These are phyloP conservation scores for Gnetum montanum DNA, from an alignment of 75 land plant genomes.

Conservation along the genomic window DNA sequence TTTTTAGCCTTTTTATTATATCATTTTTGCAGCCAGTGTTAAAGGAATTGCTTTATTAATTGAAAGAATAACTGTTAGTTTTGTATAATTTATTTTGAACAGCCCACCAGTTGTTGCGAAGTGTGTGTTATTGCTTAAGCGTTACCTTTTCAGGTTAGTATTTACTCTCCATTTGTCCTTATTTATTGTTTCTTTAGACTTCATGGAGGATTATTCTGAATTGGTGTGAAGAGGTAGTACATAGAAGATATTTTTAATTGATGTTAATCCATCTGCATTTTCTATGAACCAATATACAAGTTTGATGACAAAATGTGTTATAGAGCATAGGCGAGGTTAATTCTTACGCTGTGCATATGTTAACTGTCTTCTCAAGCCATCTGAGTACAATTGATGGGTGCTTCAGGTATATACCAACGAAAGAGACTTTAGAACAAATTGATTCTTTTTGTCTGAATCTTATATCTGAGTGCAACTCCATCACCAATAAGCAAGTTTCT, in stretches of 20 bases:
- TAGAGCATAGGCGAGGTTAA: too few relatives aligned
- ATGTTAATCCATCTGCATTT: neutral
- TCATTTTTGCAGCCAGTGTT: too few relatives aligned
- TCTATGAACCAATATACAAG: neutral
- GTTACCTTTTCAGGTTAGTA: conserved; percentile 76
- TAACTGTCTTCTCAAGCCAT: too few relatives aligned
- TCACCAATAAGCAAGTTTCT: conserved; percentile 27
- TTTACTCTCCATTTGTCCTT: neutral
- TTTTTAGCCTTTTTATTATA: too few relatives aligned
- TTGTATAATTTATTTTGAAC: conserved; percentile 7
- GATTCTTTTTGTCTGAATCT: conserved; percentile 83
- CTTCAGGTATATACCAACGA: conserved; percentile 76
- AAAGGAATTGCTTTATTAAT: too few relatives aligned
- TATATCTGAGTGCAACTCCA: conserved; percentile 68
- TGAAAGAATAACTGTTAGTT: too few relatives aligned
- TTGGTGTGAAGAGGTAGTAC: too few relatives aligned
- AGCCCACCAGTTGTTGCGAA: conserved; percentile 96
- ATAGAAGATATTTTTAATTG: too few relatives aligned
- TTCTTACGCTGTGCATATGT: too few relatives aligned
- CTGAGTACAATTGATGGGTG: neutral
- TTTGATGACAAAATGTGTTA: neutral
- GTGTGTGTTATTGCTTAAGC: conserved; percentile 82
- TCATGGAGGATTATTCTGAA: too few relatives aligned
- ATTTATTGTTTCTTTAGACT: neutral
- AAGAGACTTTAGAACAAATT: conserved; percentile 75